phyloP scores from a whole-genome alignment of 2,329 filamentous ascomycete species.

The Trichophaea hybrida region DNA sequence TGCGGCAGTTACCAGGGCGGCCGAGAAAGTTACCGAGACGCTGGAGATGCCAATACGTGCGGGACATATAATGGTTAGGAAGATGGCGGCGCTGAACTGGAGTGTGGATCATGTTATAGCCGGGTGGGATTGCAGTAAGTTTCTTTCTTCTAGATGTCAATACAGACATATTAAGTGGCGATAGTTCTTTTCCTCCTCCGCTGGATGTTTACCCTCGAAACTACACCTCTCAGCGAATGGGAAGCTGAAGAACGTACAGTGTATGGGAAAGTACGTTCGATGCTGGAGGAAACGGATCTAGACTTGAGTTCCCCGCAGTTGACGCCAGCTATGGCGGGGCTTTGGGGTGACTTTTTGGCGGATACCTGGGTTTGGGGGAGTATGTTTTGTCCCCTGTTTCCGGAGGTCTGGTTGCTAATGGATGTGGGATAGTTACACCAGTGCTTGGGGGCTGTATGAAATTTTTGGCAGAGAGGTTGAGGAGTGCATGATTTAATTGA shows the following conservation, averaged over 20 bases:
- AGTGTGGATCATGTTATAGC: conserved; percentile 3
- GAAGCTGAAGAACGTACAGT: background rate
- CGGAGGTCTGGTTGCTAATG: no score
- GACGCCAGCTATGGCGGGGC: background rate
- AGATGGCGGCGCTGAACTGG: conserved; percentile 4
- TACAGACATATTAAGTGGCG: background rate
- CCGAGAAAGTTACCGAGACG: conserved; percentile 1
- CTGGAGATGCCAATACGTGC: conserved; percentile 1
- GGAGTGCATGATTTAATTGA: background rate
- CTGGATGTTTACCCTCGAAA: conserved; percentile 2
- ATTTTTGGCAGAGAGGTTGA: background rate
- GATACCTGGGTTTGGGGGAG: conserved; percentile 9
- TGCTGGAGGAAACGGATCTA: conserved; percentile 2
- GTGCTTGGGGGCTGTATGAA: background rate
- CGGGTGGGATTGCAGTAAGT: conserved; percentile 3
- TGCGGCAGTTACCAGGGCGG: background rate
- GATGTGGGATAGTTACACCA: background rate
- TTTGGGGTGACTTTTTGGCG: conserved; percentile 3
- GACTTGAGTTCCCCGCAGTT: background rate
- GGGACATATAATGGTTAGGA: background rate
- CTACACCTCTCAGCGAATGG: background rate
- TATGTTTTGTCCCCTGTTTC: background rate
- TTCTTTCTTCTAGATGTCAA: background rate
- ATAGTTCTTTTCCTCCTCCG: conserved; percentile 1
- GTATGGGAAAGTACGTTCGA: background rate